phyloP scores from a whole-genome alignment of 23 red algal genomes.

The Gracilariopsis chorda region DNA sequence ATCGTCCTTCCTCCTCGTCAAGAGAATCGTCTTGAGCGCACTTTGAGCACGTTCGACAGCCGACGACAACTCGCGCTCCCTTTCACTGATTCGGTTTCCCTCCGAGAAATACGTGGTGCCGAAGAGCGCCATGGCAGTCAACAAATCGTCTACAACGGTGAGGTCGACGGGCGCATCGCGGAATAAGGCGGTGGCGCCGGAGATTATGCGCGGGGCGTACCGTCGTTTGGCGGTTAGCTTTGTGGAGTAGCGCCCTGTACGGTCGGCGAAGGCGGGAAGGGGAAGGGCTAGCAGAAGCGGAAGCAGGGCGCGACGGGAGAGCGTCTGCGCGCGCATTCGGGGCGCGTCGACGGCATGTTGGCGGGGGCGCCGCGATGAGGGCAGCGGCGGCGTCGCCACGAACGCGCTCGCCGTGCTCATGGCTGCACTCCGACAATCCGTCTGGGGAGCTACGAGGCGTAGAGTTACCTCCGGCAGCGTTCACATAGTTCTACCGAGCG shows the following conservation, averaged over 20 bases:
- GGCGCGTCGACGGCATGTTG: no score
- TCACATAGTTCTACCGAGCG: no score
- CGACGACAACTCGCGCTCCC: slow-evolving; percentile 8
- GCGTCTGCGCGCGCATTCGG: no score
- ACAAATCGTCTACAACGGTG: background rate
- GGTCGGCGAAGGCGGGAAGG: slow-evolving; percentile 47
- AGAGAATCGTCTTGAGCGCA: background rate
- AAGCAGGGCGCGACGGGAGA: background rate
- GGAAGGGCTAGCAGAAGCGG: background rate
- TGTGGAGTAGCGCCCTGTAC: slow-evolving; percentile 75
- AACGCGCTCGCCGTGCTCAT: background rate
- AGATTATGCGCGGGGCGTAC: slow-evolving; percentile 57
- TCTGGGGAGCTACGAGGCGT: no score
- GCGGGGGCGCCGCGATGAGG: background rate
- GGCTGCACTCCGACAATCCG: no score
- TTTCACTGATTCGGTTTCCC: slow-evolving; percentile 51
- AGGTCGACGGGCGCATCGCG: background rate
- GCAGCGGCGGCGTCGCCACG: background rate
- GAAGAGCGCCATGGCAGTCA: slow-evolving; percentile 34
- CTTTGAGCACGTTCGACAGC: background rate
- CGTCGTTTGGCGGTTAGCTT: slow-evolving; percentile 76
- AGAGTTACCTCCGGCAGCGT: no score
- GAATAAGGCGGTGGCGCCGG: background rate
- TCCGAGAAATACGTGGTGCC: slow-evolving; percentile 65
- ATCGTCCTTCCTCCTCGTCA: background rate